Evolutionary conservation across 2,329 filamentous ascomycete genomes (phyloP).

Genomic region (Didymella arachidicola): DNA sequence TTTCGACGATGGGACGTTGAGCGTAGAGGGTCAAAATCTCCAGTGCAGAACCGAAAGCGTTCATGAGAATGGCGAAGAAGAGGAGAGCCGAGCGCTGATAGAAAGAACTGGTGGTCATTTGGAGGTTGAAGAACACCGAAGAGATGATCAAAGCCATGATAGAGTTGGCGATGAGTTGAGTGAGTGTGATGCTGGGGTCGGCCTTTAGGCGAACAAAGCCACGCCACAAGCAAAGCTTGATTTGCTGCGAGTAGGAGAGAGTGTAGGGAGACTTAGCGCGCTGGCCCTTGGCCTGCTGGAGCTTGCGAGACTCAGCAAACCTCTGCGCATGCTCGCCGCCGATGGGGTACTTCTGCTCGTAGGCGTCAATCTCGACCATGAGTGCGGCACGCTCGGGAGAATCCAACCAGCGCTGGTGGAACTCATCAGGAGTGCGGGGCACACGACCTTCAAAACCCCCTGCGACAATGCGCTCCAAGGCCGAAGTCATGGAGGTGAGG

Average conservation of each 20-base stretch:
- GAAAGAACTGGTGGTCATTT: conserved; percentile 72
- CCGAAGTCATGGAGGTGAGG: conserved; percentile 73
- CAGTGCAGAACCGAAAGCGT: conserved; percentile 80
- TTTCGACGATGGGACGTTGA: conserved; percentile 91
- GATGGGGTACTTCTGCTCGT: conserved; percentile 56
- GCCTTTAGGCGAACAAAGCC: conserved; percentile 79
- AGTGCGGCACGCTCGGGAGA: conserved; percentile 59
- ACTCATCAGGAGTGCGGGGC: conserved; percentile 60
- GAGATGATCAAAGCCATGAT: conserved; percentile 79
- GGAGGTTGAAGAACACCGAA: conserved; percentile 81
- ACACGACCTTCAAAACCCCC: conserved; percentile 56
- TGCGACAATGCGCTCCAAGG: conserved; percentile 57
- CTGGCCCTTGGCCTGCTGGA: conserved; percentile 56
- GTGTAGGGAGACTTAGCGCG: conserved; percentile 82
- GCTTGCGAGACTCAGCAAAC: conserved; percentile 57
- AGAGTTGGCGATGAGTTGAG: conserved; percentile 74
- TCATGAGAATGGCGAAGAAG: conserved; percentile 88
- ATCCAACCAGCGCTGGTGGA: conserved; percentile 62
- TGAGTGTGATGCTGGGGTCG: conserved; percentile 77
- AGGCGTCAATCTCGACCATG: conserved; percentile 55
- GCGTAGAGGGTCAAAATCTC: conserved; percentile 88
- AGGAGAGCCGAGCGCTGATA: conserved; percentile 80
- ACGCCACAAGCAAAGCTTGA: conserved; percentile 80
- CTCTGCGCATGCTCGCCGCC: conserved; percentile 55
- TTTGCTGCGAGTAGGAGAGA: conserved; percentile 76